Base-by-base conservation (phyloP, 2,329 filamentous ascomycete species). In the Aureobasidium melanogenum region DNA sequence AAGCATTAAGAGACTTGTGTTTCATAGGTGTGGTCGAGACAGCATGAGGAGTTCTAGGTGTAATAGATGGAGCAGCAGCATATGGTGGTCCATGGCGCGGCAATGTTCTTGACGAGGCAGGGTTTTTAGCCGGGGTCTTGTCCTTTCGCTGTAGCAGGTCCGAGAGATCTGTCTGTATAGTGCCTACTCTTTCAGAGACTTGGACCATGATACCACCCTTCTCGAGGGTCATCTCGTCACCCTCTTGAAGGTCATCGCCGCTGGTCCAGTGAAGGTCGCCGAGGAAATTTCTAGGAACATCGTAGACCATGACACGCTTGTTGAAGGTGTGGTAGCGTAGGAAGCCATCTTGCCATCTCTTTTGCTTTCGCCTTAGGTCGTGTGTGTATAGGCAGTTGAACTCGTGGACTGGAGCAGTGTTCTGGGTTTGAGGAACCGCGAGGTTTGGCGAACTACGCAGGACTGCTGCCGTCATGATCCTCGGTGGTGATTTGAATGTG, bases 291-390 rank as follows among this genome's bases (percentile, higher is more conserved):
- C 88, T 85, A 2, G 83, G 79, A 50, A 89, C 85, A 72, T 96
- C 91, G 68, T 94, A 93, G 7, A 95, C 89, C 89, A 97, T 95
- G 63, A 94, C 79, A 5, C 90, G 85, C 70, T 86, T 89, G 76
- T 97, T 97, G 82, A 96, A 96, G 0, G 88, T 88, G 70, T 97
- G 92, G 66, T 88, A 96, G 65, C 88, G 88, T 64, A 97, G 82
- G 56, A 85, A 85, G 38, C 93, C 92, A 86, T 97, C 92, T 69
- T 96, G 90, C 92, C 92, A 97, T 63, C 89, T 81, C 72, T 97
- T 97, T 67, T 90, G 86, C 76, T 97, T 97, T 61, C 89, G 85
- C 56, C 86, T 85, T 44, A 96, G 73, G 70, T 97, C 92, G 70
- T 89, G 85, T 1, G 91, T 95, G 74, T 89, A 97, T 5, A 97